Conservation (phyloP, 2,329 filamentous ascomycete species). For the Colletotrichum aenigma region DNA sequence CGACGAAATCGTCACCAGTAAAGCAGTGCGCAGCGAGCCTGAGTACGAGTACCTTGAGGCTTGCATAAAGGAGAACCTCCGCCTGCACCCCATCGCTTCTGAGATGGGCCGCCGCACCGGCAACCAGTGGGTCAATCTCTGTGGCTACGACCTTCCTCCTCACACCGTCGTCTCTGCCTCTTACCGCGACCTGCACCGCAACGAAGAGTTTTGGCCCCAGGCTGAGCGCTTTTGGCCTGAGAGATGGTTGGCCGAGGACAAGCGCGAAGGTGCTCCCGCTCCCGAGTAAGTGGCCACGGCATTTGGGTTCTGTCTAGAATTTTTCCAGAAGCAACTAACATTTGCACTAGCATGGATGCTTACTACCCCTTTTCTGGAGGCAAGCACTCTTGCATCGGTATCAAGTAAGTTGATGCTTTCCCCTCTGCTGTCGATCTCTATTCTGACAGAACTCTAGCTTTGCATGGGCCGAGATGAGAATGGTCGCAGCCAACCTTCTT, state of each 20-base stretch:
- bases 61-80: conserved; percentile 77
- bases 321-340: neutral
- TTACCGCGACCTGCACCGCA: conserved; percentile 16
- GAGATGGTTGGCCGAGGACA: conserved; percentile 11
- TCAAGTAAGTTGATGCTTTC: conserved; percentile 17
- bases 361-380: conserved; percentile 23
- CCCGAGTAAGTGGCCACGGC: neutral
- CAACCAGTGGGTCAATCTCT: conserved; percentile 11
- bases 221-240: conserved; percentile 13
- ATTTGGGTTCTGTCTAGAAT: neutral
- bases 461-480: conserved; percentile 28
- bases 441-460: conserved; percentile 16
- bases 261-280: conserved; percentile 3
- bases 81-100: conserved; percentile 63
- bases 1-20: conserved; percentile 11
- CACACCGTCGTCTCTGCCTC: conserved; percentile 19
- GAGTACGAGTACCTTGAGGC: conserved; percentile 69
- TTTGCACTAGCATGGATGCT: conserved; percentile 6
- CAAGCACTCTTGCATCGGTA: conserved; percentile 28
- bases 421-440: neutral
- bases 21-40: neutral
- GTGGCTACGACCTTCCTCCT: conserved; percentile 14
- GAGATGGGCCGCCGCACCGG: conserved; percentile 20
- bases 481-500: conserved; percentile 25
- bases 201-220: conserved; percentile 12